Conservation (phyloP, 176 grass and related monocot genomes). For the Zoysia japonica region DNA sequence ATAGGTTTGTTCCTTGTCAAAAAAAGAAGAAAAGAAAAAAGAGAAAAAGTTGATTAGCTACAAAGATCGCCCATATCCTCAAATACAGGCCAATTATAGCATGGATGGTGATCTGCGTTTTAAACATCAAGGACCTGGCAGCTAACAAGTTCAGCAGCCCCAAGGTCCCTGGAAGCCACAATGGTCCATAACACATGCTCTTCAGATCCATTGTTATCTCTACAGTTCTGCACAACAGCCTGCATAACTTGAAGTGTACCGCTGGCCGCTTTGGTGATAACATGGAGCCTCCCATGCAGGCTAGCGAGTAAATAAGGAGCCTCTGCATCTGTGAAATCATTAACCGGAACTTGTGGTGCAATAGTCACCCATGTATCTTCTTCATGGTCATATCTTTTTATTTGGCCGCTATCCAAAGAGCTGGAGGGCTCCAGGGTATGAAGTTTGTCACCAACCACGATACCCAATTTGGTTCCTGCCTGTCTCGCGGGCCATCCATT, state of each 20-base stretch:
- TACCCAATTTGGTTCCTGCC: conserved; percentile 69
- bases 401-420: conserved; percentile 69
- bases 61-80: neutral
- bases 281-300: conserved; percentile 66
- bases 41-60: neutral
- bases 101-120: neutral
- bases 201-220: neutral
- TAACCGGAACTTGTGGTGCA: conserved; percentile 53
- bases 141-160: conserved; percentile 71
- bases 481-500: conserved; percentile 90
- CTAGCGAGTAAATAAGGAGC: conserved; percentile 80
- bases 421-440: conserved; percentile 78
- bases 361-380: conserved; percentile 69
- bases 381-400: conserved; percentile 69
- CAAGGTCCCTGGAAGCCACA: conserved; percentile 68
- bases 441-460: conserved; percentile 64
- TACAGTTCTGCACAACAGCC: conserved; percentile 42
- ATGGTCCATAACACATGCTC: conserved; percentile 58
- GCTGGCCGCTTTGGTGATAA: conserved; percentile 65
- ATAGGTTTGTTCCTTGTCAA: neutral
- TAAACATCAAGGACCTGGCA: conserved; percentile 78
- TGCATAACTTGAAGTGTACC: conserved; percentile 58
- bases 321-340: conserved; percentile 68
- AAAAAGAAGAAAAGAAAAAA: neutral
- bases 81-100: neutral